phyloP scores from a whole-genome alignment of 2,329 filamentous ascomycete genomes.

The Dothiorella sarmentorum region DNA sequence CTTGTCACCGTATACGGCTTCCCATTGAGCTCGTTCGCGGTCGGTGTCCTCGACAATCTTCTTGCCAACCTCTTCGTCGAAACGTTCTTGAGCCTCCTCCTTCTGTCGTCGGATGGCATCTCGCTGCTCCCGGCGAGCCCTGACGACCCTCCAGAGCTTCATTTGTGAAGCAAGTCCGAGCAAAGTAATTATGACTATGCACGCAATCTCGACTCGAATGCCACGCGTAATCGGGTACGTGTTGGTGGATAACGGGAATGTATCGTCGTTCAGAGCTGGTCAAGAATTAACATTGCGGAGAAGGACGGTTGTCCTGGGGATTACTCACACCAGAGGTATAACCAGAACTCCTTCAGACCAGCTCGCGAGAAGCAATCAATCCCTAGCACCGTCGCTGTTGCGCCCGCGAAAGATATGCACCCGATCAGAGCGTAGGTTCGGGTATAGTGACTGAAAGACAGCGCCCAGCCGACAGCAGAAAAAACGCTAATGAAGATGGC shows the following conservation, averaged over 20 bases:
- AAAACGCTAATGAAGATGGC: constrained; percentile 74
- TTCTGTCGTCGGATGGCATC: constrained; percentile 49
- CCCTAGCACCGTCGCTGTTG: constrained; percentile 74
- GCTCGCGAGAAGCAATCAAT: constrained; percentile 87
- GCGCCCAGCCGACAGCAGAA: constrained; percentile 62
- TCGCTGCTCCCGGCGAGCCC: constrained; percentile 47
- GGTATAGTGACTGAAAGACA: constrained; percentile 68
- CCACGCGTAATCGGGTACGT: constrained; percentile 85
- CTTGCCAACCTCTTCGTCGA: constrained; percentile 69
- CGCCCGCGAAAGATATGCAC: constrained; percentile 75
- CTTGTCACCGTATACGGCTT: constrained; percentile 68
- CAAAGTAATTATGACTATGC: constrained; percentile 69
- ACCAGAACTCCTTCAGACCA: constrained; percentile 95
- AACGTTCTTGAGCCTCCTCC: constrained; percentile 56
- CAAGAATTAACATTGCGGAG: background rate
- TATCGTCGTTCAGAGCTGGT: constrained; percentile 65
- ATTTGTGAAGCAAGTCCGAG: constrained; percentile 80
- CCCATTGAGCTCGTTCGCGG: constrained; percentile 68
- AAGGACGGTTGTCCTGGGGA: background rate
- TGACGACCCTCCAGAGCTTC: constrained; percentile 79
- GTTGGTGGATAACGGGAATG: constrained; percentile 72
- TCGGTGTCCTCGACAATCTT: constrained; percentile 61
- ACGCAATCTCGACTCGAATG: constrained; percentile 79
- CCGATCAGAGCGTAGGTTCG: constrained; percentile 73
- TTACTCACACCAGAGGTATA: constrained; percentile 74